phyloP scores from a whole-genome alignment of 345 rosid genomes.

The Mercurialis annua region DNA sequence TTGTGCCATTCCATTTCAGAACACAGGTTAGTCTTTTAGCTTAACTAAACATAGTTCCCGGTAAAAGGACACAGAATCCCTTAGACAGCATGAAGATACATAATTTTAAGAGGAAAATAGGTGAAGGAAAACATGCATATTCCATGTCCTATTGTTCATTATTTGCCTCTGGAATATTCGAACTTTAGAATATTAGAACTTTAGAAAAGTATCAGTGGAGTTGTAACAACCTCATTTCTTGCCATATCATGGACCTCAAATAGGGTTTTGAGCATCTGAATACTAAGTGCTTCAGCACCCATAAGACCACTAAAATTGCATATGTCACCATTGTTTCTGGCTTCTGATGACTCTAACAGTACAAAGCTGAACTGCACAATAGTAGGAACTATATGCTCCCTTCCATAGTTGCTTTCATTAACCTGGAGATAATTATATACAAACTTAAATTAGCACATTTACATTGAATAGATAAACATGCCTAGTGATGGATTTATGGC shows the following conservation, averaged over 20 bases:
- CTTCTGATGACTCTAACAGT: conserved; percentile 65
- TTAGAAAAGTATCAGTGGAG: background rate
- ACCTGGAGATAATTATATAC: conserved; percentile 40
- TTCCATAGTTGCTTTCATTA: conserved; percentile 64
- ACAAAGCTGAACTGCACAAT: conserved; percentile 65
- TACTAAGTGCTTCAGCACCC: conserved; percentile 64
- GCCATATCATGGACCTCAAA: conserved; percentile 84
- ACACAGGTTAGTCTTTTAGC: background rate
- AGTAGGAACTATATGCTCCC: conserved; percentile 79
- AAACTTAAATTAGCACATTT: background rate
- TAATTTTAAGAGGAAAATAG: background rate
- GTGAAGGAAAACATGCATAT: background rate
- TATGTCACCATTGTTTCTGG: conserved; percentile 28
- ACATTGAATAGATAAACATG: conserved; percentile 9
- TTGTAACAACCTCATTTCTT: conserved; percentile 63
- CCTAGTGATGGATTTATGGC: background rate
- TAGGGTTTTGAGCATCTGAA: conserved; percentile 63
- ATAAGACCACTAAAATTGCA: conserved; percentile 42
- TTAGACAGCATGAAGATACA: background rate
- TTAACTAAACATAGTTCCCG: background rate
- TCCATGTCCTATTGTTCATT: background rate
- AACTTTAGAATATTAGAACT: background rate
- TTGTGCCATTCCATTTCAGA: background rate
- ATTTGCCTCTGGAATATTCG: background rate
- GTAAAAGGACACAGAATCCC: background rate